Conservation (phyloP, 176 grass and related monocot species). For the Zea mays region DNA sequence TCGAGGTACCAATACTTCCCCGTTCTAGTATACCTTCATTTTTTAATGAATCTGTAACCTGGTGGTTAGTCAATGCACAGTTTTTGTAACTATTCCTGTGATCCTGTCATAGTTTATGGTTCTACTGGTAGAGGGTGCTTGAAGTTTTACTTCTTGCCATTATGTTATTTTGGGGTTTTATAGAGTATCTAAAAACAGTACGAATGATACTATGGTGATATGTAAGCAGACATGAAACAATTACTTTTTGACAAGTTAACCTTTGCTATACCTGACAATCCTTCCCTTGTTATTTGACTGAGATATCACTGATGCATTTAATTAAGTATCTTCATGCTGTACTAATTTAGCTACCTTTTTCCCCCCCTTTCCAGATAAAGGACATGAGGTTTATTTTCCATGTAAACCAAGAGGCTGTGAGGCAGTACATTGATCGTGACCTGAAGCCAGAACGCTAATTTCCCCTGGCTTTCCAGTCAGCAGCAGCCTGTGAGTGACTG, state of each 20-base stretch:
- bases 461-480: background rate
- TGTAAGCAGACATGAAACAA: background rate
- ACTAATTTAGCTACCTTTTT: slow-evolving; percentile 12
- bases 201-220: background rate
- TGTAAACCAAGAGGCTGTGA: slow-evolving; percentile 44
- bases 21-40: slow-evolving; percentile 1
- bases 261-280: background rate
- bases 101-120: background rate
- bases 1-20: slow-evolving; percentile 59
- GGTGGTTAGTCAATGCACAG: slow-evolving; percentile 3
- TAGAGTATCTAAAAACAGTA: slow-evolving; percentile 9
- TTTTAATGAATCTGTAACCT: slow-evolving; percentile 28
- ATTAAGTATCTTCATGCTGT: background rate
- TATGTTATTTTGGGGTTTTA: background rate
- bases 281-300: slow-evolving; percentile 2
- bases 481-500: background rate
- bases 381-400: slow-evolving; percentile 65
- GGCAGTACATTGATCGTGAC: slow-evolving; percentile 19
- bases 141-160: background rate
- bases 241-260: background rate
- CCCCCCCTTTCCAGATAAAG: slow-evolving; percentile 54
- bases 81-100: background rate
- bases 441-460: slow-evolving; percentile 30
- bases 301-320: slow-evolving; percentile 4
- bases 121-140: background rate